phyloP scores from a whole-genome alignment of 2,329 filamentous ascomycete genomes.

The Cladorrhinum sp. region DNA sequence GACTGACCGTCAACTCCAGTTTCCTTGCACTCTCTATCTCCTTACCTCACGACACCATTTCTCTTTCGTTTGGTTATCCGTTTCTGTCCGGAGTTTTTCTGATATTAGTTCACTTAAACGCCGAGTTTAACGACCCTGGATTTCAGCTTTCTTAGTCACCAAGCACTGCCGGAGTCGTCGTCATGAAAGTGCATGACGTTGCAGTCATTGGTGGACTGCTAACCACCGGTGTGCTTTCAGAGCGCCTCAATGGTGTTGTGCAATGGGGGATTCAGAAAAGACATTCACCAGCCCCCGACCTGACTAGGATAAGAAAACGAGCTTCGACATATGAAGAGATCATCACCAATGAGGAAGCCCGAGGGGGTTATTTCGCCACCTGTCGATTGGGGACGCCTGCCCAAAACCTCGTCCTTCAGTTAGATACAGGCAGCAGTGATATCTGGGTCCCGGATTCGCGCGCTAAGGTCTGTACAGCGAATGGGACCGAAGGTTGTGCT shows the following conservation, averaged over 20 bases:
- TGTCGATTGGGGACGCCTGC: constrained; percentile 55
- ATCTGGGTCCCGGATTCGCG: constrained; percentile 52
- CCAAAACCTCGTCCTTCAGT: constrained; percentile 55
- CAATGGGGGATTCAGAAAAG: constrained; percentile 48
- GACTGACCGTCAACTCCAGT: neutral
- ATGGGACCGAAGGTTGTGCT: constrained; percentile 23
- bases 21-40: neutral
- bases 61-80: neutral
- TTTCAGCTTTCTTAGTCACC: neutral
- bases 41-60: neutral
- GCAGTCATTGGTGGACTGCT: constrained; percentile 26
- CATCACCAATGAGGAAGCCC: constrained; percentile 43
- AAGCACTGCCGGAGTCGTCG: neutral
- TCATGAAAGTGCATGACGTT: constrained; percentile 28
- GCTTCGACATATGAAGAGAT: constrained; percentile 40
- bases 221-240: constrained; percentile 23
- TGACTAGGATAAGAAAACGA: constrained; percentile 36
- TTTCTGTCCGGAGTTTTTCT: neutral
- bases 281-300: constrained; percentile 19
- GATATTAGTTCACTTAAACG: neutral
- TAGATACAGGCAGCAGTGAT: constrained; percentile 65
- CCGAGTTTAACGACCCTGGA: neutral
- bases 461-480: constrained; percentile 7
- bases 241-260: constrained; percentile 35
- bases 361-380: constrained; percentile 55